phyloP scores from a whole-genome alignment of 2,329 filamentous ascomycete genomes.

The Scytalidium sp. region DNA sequence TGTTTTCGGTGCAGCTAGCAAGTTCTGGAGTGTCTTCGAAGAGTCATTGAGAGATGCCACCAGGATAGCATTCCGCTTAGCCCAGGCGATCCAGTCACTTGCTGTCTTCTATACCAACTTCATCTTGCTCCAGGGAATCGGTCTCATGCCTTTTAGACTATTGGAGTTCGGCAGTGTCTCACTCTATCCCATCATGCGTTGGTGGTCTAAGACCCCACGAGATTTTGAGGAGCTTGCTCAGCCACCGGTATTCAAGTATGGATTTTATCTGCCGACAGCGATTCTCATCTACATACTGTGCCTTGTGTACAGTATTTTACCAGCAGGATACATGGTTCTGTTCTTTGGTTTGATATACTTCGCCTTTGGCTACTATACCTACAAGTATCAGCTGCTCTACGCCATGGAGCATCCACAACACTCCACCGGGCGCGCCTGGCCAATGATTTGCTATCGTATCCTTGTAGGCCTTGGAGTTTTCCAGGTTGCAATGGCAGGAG shows the following conservation, averaged over 20 bases:
- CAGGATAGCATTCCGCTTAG: constrained; percentile 72
- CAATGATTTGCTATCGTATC: constrained; percentile 91
- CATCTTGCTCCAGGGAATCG: constrained; percentile 90
- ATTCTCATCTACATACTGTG: constrained; percentile 94
- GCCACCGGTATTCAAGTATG: constrained; percentile 89
- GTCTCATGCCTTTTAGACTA: constrained; percentile 87
- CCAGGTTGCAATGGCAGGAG: constrained; percentile 85
- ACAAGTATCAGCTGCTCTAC: constrained; percentile 97
- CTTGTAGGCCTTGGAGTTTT: constrained; percentile 85
- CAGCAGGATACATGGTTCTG: constrained; percentile 75
- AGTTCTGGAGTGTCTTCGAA: constrained; percentile 69
- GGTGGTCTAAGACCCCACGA: constrained; percentile 81
- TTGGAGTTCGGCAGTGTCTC: constrained; percentile 84
- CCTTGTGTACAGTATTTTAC: constrained; percentile 87
- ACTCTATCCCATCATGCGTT: constrained; percentile 75
- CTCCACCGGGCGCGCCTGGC: constrained; percentile 90
- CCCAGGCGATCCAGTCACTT: constrained; percentile 69
- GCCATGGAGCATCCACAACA: constrained; percentile 98
- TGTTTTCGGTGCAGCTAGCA: constrained; percentile 74
- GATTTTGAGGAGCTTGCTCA: constrained; percentile 80
- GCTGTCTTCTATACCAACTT: constrained; percentile 89
- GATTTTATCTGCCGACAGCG: constrained; percentile 90
- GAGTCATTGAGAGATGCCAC: constrained; percentile 77
- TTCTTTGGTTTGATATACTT: constrained; percentile 84
- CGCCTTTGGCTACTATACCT: constrained; percentile 77